Base-by-base conservation (phyloP, 306 rosid genomes). In the Dicorynia guianensis region DNA sequence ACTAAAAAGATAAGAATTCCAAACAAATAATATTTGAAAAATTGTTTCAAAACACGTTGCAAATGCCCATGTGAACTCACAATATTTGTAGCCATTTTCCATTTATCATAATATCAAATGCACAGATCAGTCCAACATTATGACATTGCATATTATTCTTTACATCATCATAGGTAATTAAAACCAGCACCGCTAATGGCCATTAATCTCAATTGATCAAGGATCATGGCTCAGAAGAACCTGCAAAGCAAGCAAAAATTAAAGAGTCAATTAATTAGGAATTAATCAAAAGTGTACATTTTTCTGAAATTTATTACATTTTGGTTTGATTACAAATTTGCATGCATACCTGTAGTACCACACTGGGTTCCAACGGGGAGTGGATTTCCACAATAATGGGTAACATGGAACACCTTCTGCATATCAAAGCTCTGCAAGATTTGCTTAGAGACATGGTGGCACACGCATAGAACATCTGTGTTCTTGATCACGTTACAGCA, bases 401-500 rank as follows among this genome's bases (percentile, higher is more conserved):
- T 76, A 18, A 72, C 72, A 67, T 59, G 43, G 25, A 77, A 30
- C n/a, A 67, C 75, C 49, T 82, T 77, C 7, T 43, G 12, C 63
- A 77, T 72, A 75, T 77, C 82, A n/a, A 82, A 0, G 38, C 53
- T 0, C 35, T 15, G 5, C 79, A 72, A 40, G 3, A 85, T 15
- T 4, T 44, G 68, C 68, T 44, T 7, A 7, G 85, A 64, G 2
- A 81, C 17, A 2, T 65, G 56, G 7, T 71, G 43, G 63, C 81
- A 85, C 0, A 50, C 76, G 38, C 79, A 85, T 1, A 54, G 42
- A 17, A 69, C 12, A 57, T 75, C 66, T 43, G 71, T 38, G 3
- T 53, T 49, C 57, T 8, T 59, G 13, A 74, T 52, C 4, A 59
- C 84, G 2, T 14, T 34, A 50, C 84, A 78, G 42, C 84, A 85